These are phyloP conservation scores for Suillus ampliporus DNA, from an alignment of 768 basidiomycete species.

Conservation along the genomic window DNA sequence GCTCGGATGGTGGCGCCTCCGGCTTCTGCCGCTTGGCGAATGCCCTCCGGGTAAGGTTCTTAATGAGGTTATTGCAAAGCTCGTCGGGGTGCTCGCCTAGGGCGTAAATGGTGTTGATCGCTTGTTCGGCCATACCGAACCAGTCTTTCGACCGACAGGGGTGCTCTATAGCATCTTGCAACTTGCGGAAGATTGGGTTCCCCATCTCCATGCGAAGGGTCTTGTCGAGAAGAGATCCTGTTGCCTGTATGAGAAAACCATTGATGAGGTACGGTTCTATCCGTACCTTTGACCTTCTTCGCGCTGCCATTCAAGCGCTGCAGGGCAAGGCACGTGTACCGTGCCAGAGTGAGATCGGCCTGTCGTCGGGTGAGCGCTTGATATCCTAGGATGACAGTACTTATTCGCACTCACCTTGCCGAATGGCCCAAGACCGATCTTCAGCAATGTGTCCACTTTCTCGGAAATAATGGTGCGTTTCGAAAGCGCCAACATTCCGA, in stretches of 20 bases:
- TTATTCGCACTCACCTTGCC: conserved; percentile 66
- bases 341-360: conserved; percentile 87
- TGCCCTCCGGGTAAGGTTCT: conserved; percentile 74
- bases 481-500: conserved; percentile 96
- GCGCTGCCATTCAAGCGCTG: conserved; percentile 92
- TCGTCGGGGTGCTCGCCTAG: conserved; percentile 92
- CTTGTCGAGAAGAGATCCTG: conserved; percentile 89
- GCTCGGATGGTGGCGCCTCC: conserved; percentile 25
- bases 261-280: background rate
- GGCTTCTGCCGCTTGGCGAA: conserved; percentile 50
- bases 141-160: conserved; percentile 89
- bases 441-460: conserved; percentile 82
- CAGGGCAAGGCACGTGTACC: conserved; percentile 92
- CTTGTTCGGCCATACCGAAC: conserved; percentile 97
- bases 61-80: conserved; percentile 81
- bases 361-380: conserved; percentile 36
- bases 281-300: conserved; percentile 93
- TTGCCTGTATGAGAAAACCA: background rate
- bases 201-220: conserved; percentile 88
- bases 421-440: conserved; percentile 81
- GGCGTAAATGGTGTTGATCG: conserved; percentile 93
- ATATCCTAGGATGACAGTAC: background rate
- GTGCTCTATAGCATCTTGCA: conserved; percentile 80
- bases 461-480: conserved; percentile 80
- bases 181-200: conserved; percentile 80